Conservation (phyloP, 2,329 filamentous ascomycete genomes). For the Aspergillus sp. region DNA sequence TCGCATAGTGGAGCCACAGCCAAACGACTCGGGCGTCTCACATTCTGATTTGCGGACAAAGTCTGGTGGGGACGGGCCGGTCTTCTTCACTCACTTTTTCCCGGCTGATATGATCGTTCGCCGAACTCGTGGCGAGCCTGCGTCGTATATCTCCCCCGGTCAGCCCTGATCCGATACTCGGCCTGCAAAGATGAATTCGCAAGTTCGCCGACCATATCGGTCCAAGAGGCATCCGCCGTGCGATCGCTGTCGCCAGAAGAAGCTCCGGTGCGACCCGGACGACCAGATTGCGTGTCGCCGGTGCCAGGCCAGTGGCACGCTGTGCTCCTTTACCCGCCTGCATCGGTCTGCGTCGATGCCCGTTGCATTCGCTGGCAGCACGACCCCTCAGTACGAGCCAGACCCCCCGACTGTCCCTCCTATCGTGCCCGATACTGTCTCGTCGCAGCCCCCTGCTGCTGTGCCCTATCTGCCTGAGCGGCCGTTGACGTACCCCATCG, state of each 20-base stretch:
- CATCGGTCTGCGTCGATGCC: slow-evolving; percentile 1
- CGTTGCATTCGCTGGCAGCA: background rate
- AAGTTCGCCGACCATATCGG: slow-evolving; percentile 28
- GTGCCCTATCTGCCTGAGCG: background rate
- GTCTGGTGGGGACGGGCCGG: background rate
- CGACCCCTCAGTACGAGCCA: background rate
- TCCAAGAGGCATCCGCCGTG: slow-evolving; percentile 36
- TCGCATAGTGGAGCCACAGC: too few relatives aligned
- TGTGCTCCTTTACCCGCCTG: slow-evolving; percentile 1
- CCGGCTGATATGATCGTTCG: background rate
- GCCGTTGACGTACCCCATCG: background rate
- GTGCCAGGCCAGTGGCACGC: slow-evolving; percentile 13
- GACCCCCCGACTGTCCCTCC: background rate
- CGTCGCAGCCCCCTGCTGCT: background rate
- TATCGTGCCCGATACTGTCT: background rate
- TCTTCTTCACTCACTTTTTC: too few relatives aligned
- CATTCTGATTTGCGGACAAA: background rate
- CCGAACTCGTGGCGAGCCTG: background rate
- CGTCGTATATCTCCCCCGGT: background rate
- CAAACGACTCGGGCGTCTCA: background rate
- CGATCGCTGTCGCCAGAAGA: slow-evolving; percentile 33
- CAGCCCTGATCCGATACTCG: too few relatives aligned
- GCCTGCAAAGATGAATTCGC: background rate
- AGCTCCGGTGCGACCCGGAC: slow-evolving; percentile 30
- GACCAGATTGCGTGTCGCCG: slow-evolving; percentile 25